Percentiles rank a stretch among this genome's conserved stretches.
Conservation (phyloP, 1,139 yeast species). For the Geotrichum restrictum region DNA sequence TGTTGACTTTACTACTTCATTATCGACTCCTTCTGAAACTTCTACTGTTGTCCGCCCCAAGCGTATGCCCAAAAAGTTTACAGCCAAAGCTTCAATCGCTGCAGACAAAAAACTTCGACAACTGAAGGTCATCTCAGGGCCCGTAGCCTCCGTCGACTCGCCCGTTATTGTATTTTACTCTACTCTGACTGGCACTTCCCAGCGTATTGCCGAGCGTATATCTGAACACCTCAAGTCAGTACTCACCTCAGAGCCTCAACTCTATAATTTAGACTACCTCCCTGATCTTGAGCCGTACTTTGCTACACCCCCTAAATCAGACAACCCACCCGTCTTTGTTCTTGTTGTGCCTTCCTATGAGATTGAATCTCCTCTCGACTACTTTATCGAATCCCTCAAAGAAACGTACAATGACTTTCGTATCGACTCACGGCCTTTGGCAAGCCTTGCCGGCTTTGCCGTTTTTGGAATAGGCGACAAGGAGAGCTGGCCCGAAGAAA, state of each 20-base stretch:
- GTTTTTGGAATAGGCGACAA: constrained; percentile 85
- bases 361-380: constrained; percentile 88
- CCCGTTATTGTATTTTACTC: constrained; percentile 66
- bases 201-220: constrained; percentile 52
- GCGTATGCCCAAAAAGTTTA: constrained; percentile 28
- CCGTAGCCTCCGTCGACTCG: constrained; percentile 31
- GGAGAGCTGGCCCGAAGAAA: constrained; percentile 70
- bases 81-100: constrained; percentile 24
- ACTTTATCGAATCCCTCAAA: constrained; percentile 70
- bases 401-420: constrained; percentile 85
- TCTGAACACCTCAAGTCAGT: constrained; percentile 38
- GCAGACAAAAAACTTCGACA: constrained; percentile 26
- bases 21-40: constrained; percentile 15
- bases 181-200: constrained; percentile 78
- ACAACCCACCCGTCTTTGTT: constrained; percentile 51
- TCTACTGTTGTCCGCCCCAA: constrained; percentile 19
- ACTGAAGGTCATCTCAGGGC: constrained; percentile 29
- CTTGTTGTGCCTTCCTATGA: constrained; percentile 86
- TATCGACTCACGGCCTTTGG: constrained; percentile 73
- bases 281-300: constrained; percentile 83
- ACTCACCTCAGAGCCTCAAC: constrained; percentile 47
- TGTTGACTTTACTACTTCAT: constrained; percentile 44
- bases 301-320: constrained; percentile 48
- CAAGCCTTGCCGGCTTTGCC: constrained; percentile 65
- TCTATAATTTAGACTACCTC: constrained; percentile 72